Conservation (phyloP, 1,284 basidiomycete genomes). For the Neonothopanus nambi region DNA sequence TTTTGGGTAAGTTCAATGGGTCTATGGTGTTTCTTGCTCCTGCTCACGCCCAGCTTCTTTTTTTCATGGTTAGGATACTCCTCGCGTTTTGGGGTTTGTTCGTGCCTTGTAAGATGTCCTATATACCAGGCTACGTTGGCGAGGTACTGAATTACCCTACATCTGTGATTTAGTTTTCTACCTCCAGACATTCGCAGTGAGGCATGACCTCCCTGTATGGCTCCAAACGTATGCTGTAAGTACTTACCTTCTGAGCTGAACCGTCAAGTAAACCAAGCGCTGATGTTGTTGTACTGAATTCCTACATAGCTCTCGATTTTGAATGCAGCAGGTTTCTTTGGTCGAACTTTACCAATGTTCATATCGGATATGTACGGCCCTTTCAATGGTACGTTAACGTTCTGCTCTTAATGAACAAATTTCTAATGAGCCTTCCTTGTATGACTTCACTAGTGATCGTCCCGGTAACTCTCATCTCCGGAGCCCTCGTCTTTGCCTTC, state of each 20-base stretch:
- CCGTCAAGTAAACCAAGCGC: neutral
- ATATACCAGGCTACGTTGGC: neutral
- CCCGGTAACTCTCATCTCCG: constrained; percentile 21
- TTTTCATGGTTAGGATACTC: constrained; percentile 10
- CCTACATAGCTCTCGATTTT: constrained; percentile 32
- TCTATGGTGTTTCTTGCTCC: neutral
- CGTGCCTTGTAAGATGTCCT: constrained; percentile 17
- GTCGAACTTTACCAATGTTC: constrained; percentile 24
- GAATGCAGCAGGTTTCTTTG: constrained; percentile 28
- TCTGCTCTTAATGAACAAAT: neutral
- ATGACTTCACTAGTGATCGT: constrained; percentile 19
- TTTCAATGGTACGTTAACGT: constrained; percentile 26
- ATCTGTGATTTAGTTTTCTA: constrained; percentile 19
- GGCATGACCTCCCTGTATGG: constrained; percentile 19
- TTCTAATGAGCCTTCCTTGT: no score
- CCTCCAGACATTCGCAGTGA: constrained; percentile 9
- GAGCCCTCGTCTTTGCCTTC: constrained; percentile 33
- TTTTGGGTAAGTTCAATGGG: neutral
- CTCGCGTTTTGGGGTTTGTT: constrained; percentile 22
- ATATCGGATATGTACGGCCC: constrained; percentile 28
- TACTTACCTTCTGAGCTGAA: no score
- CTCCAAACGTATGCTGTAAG: constrained; percentile 34
- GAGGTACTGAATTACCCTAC: neutral
- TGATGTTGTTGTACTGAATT: neutral
- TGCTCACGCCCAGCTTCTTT: no score